Conservation (phyloP, 2,329 filamentous ascomycete genomes). For the Botrytis tulipae region DNA sequence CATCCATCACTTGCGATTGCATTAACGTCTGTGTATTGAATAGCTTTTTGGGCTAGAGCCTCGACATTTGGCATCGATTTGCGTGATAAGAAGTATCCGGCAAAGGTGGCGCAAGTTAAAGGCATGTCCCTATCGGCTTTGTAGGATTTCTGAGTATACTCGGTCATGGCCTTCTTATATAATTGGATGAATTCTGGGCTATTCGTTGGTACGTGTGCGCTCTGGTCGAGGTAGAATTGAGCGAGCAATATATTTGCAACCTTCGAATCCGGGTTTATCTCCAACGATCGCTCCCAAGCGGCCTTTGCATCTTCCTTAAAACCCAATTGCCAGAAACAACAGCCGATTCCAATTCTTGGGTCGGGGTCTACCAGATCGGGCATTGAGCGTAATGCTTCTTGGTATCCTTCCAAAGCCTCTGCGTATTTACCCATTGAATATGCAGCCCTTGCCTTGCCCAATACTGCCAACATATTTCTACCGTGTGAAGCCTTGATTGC, state of each 20-base stretch:
- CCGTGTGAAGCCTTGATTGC: conserved; percentile 80
- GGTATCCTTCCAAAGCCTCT: conserved; percentile 81
- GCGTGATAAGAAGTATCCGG: conserved; percentile 81
- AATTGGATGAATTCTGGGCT: conserved; percentile 80
- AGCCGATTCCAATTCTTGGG: conserved; percentile 91
- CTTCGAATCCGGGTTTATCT: conserved; percentile 80
- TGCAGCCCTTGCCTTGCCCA: conserved; percentile 83
- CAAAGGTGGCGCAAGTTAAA: conserved; percentile 86
- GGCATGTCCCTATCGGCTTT: conserved; percentile 91
- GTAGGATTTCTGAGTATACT: conserved; percentile 91
- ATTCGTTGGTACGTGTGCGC: conserved; percentile 76
- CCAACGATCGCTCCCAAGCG: conserved; percentile 85
- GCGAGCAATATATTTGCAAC: conserved; percentile 87
- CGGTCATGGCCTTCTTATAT: conserved; percentile 91
- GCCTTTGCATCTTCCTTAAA: conserved; percentile 88
- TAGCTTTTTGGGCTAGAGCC: conserved; percentile 83
- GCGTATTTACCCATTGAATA: conserved; percentile 85
- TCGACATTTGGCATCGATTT: conserved; percentile 82
- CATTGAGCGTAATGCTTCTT: conserved; percentile 81
- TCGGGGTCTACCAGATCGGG: conserved; percentile 89
- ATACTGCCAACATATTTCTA: conserved; percentile 85
- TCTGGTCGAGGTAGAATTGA: conserved; percentile 84
- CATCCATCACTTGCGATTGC: conserved; percentile 96
- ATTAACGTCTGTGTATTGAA: conserved; percentile 94
- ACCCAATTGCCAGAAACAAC: conserved; percentile 94